Evolutionary conservation across 2,329 filamentous ascomycete species (phyloP), one percentile per base, ranked within the genome.

Genomic region (Blastomyces emzantsi): DNA sequence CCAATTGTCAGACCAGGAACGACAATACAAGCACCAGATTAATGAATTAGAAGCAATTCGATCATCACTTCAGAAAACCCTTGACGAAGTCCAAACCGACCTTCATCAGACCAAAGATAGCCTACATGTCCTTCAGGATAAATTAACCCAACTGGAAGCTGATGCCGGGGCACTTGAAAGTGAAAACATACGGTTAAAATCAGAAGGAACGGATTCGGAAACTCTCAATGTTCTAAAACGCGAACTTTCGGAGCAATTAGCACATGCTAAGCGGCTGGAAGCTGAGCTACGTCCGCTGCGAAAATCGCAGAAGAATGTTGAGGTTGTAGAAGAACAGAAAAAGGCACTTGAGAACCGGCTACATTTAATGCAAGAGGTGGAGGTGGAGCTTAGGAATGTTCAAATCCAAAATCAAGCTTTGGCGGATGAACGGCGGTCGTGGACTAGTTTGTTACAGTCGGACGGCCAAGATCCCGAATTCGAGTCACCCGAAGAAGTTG

Each of bases 291-390:
- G 89, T 69, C 88, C 92, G 68, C 82, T 95, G 47, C 87, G 92
- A 17, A 89, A 92, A 68, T 78, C 88, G 3, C 87, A 92, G 73
- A 93, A 90, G 76, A 90, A 90, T n/a, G 87, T 96, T 1, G 90
- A 96, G 71, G 85, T 99, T 1, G 89, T 97, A 0, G 92, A 99
- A 73, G 94, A 99, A 74, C 92, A 99, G 78, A 97, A 97, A 80
- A 83, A 90, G 66, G 85, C 86, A 0, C 78, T 99, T 28, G 88
- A 94, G 74, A 86, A 87, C 41, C 90, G 87, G 71, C 74, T 99
- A 1, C 86, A 90, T 65, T 81, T 88, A 47, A 88, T 93, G 75
- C 86, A 90, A 64, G 81, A 85, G 15, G 71, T 96, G 11, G 86
- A 94, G 70, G 81, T 84, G 36, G 90, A 97, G 71, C 80, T 97